These are phyloP conservation scores for Claviceps maximensis DNA, from an alignment of 2,329 filamentous ascomycete species.

Conservation along the genomic window DNA sequence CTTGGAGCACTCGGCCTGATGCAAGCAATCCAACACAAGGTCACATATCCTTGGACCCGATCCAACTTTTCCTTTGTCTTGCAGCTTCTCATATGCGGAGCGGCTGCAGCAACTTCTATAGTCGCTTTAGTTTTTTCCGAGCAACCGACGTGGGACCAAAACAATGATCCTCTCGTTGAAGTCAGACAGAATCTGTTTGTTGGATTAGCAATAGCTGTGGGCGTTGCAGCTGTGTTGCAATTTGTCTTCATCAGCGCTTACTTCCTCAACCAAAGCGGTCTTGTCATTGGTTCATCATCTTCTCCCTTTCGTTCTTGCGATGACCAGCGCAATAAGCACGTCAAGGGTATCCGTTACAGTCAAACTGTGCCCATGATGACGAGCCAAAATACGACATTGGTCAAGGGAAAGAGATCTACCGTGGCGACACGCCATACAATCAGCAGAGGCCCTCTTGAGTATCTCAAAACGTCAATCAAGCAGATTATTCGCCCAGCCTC, in stretches of 20 bases:
- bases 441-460: conserved; percentile 12
- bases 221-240: conserved; percentile 32
- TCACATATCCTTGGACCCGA: conserved; percentile 12
- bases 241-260: conserved; percentile 34
- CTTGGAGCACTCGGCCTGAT: conserved; percentile 22
- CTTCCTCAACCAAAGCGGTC: conserved; percentile 25
- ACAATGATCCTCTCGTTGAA: background rate
- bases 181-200: conserved; percentile 24
- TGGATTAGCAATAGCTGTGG: conserved; percentile 31
- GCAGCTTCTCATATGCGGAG: conserved; percentile 26
- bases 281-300: conserved; percentile 7
- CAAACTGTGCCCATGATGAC: conserved; percentile 25
- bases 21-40: conserved; percentile 10
- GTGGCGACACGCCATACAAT: conserved; percentile 24
- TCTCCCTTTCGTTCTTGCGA: conserved; percentile 19
- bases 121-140: conserved; percentile 27
- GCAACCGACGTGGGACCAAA: conserved; percentile 12
- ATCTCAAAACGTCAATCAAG: conserved; percentile 26
- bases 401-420: conserved; percentile 27
- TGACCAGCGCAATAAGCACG: conserved; percentile 13
- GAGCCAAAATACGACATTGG: conserved; percentile 20
- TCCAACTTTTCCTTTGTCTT: conserved; percentile 15
- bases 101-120: conserved; percentile 32
- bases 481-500: conserved; percentile 39
- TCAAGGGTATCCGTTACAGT: conserved; percentile 42